Base-by-base conservation (phyloP, 169 alveolate species). In the Besnoitia besnoiti region DNA sequence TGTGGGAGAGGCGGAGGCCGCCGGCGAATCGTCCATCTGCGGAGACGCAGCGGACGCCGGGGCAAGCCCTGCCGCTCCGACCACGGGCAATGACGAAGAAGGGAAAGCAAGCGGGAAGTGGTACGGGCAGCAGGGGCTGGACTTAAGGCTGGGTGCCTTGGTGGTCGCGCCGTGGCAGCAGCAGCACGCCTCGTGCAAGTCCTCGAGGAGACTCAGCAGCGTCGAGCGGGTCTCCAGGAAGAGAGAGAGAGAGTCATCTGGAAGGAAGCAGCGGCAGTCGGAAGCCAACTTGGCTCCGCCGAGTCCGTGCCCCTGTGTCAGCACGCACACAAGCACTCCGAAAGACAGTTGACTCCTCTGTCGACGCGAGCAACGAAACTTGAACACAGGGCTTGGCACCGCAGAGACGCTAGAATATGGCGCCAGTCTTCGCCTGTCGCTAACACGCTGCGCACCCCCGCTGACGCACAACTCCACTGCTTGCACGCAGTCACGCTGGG, bases 111-210 rank as follows among this genome's bases (percentile, higher is more conserved):
- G 14, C n/a, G 87, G 87, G 87, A 77, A 77, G 47, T 77, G 87
- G 59, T 77, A 77, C 40, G 87, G n/a, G 55, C 87, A 77, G 30
- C 87, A 77, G 21, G 87, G 87, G 21, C 33, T 39, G 87, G 12
- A 35, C 5, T 27, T n/a, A 27, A 27, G 37, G 87, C 91, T 51
- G 24, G 90, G 85, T 30, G 59, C 94, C 44, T 79, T 88, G 61
- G 51, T 67, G n/a, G 94, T 46, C 47, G 94, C 91, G 8, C 59
- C 67, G 1, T 84, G 73, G 49, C 94, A 91, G 94, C 94, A 91
- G 59, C 94, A 91, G n/a, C 87, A 59, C 77, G 91, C 87, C 2
- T 79, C 10, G 82, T 91, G 94, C 39, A 91, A 91, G 47, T 91
- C 94, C 62, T 91, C 94, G n/a, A 91, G 50, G 37, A 91, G 87